These are phyloP conservation scores for Podospora comata DNA, from an alignment of 495 filamentous ascomycete species.

Conservation along the genomic window DNA sequence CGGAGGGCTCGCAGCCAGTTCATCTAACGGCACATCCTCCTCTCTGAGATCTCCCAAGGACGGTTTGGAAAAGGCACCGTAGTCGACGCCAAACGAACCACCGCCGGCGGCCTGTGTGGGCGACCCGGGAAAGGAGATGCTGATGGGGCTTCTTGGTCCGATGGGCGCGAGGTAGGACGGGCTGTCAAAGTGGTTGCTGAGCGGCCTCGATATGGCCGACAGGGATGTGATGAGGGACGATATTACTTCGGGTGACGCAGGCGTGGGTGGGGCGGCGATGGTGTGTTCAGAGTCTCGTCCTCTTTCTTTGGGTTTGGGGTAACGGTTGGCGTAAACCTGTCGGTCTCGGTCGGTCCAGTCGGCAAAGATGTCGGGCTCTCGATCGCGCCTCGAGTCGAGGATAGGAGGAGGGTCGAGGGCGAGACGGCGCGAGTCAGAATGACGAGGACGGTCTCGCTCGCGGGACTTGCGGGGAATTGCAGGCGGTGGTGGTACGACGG, in stretches of 20 bases:
- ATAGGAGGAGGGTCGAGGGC: constrained; percentile 17
- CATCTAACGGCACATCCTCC: constrained; percentile 57
- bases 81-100: constrained; percentile 69
- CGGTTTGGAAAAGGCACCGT: constrained; percentile 54
- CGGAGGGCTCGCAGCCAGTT: constrained; percentile 70
- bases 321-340: constrained; percentile 30
- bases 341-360: constrained; percentile 33
- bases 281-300: constrained; percentile 30
- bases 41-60: constrained; percentile 50
- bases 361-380: constrained; percentile 29
- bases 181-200: constrained; percentile 67
- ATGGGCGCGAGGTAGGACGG: constrained; percentile 29
- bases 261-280: constrained; percentile 32
- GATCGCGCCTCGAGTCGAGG: constrained; percentile 19
- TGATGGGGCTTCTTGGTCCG: constrained; percentile 38
- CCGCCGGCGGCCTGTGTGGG: constrained; percentile 30
- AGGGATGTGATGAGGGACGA: constrained; percentile 90
- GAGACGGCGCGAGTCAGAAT: constrained; percentile 19
- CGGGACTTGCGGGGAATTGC: constrained; percentile 32
- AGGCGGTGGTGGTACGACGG: constrained; percentile 26
- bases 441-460: constrained; percentile 29
- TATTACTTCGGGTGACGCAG: constrained; percentile 89
- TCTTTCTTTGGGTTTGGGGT: constrained; percentile 7
- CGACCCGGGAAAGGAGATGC: constrained; percentile 48
- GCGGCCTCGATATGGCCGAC: constrained; percentile 75